Conservation (phyloP, 768 basidiomycete genomes). For the Coprinopsis marcescibilis region DNA sequence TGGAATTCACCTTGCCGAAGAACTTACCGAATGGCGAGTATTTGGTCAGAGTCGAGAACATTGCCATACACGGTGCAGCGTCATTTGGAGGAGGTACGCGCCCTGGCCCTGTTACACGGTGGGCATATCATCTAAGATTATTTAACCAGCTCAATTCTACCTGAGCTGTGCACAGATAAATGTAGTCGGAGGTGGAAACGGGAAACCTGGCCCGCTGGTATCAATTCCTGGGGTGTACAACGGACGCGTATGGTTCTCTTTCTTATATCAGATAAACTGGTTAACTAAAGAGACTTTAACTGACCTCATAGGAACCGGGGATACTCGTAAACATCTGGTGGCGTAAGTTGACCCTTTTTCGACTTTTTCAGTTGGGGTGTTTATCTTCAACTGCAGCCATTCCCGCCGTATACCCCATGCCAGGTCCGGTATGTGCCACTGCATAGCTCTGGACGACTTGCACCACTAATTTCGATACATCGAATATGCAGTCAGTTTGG, state of each 20-base stretch:
- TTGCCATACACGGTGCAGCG: conserved; percentile 32
- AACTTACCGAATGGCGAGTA: conserved; percentile 32
- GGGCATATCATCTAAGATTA: neutral
- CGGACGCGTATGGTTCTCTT: conserved; percentile 18
- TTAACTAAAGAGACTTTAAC: neutral
- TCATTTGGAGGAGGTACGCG: conserved; percentile 26
- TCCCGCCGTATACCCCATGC: conserved; percentile 13
- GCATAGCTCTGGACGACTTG: too few species aligned
- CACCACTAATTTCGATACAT: too few species aligned
- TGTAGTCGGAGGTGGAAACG: conserved; percentile 26
- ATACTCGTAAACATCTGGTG: conserved; percentile 11
- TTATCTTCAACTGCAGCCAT: conserved; percentile 1
- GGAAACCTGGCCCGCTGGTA: conserved; percentile 21
- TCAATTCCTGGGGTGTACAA: conserved; percentile 25
- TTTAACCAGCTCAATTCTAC: conserved; percentile 23
- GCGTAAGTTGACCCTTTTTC: neutral
- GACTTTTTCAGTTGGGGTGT: neutral
- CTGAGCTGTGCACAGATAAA: conserved; percentile 33
- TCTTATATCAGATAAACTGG: too few species aligned
- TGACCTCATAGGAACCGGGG: conserved; percentile 8
- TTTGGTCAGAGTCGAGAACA: conserved; percentile 33
- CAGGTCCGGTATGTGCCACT: conserved; percentile 17
- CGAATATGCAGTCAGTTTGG: too few species aligned
- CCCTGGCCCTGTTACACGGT: neutral
- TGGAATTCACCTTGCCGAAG: conserved; percentile 32